Evolutionary conservation across 169 alveolate species (phyloP).

Genomic region (Neospora caninum): DNA sequence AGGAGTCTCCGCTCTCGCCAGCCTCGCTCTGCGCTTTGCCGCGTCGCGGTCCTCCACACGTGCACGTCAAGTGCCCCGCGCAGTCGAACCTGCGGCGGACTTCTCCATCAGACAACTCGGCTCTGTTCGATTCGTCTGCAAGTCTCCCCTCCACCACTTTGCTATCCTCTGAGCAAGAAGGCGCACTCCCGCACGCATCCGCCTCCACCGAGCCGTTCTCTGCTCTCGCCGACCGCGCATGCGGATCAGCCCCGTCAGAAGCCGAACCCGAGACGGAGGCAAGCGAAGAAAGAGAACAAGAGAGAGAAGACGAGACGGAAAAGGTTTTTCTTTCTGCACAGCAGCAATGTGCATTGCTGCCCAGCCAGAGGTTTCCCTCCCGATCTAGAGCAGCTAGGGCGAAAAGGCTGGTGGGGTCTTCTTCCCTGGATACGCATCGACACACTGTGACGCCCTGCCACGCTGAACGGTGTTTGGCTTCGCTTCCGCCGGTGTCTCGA

Average conservation of each 20-base stretch:
- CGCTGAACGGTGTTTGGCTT: not conserved
- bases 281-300: not conserved
- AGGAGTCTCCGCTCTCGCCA: not conserved
- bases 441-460: not conserved
- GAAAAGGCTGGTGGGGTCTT: conserved; percentile 30
- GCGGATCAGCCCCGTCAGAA: not conserved
- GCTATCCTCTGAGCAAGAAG: no score
- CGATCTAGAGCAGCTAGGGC: conserved; percentile 28
- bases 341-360: conserved; percentile 44
- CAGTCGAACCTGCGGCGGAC: not conserved
- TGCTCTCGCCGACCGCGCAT: no score
- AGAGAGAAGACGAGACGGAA: not conserved
- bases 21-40: not conserved
- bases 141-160: not conserved
- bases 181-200: no score
- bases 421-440: not conserved
- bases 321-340: not conserved
- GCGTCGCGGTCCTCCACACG: not conserved
- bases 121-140: not conserved
- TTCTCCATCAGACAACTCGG: not conserved
- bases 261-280: not conserved
- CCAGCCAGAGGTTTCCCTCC: conserved; percentile 32
- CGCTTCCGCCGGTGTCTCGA: not conserved
- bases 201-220: no score
- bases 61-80: not conserved